Evolutionary conservation across 2,329 filamentous ascomycete species (phyloP).

Genomic region (Fusarium oligoseptatum): DNA sequence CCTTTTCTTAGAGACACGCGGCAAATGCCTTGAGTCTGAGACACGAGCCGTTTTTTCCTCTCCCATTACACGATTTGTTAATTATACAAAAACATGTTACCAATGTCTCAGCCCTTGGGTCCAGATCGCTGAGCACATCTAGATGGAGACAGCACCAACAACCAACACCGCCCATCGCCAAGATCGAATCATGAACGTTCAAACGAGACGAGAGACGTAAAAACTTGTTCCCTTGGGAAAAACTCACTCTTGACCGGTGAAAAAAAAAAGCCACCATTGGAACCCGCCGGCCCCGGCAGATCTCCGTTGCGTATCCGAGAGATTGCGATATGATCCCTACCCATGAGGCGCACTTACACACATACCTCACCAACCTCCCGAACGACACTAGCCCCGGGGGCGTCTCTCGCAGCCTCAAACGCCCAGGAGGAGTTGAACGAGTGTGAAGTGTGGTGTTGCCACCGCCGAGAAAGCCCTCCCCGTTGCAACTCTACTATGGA

Average conservation of each 20-base stretch:
- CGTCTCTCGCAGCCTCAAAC: background rate
- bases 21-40: slow-evolving; percentile 16
- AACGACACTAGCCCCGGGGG: slow-evolving; percentile 4
- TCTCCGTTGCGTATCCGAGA: slow-evolving; percentile 15
- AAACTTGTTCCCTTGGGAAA: background rate
- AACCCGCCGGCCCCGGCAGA: background rate
- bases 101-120: slow-evolving; percentile 6
- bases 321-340: slow-evolving; percentile 35
- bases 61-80: background rate
- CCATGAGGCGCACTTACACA: slow-evolving; percentile 25
- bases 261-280: background rate
- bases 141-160: background rate
- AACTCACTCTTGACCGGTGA: background rate
- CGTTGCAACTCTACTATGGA: slow-evolving; percentile 18
- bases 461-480: slow-evolving; percentile 16
- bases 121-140: background rate
- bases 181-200: background rate
- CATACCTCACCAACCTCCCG: slow-evolving; percentile 26
- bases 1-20: slow-evolving; percentile 1
- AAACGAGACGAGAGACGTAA: background rate
- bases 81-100: slow-evolving; percentile 12
- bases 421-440: slow-evolving; percentile 4
- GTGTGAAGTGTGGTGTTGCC: slow-evolving; percentile 33
- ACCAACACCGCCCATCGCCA: background rate
- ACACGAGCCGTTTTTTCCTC: slow-evolving; percentile 15